phyloP scores from a whole-genome alignment of 2,329 filamentous ascomycete species.

The Colletotrichum spaethianum region DNA sequence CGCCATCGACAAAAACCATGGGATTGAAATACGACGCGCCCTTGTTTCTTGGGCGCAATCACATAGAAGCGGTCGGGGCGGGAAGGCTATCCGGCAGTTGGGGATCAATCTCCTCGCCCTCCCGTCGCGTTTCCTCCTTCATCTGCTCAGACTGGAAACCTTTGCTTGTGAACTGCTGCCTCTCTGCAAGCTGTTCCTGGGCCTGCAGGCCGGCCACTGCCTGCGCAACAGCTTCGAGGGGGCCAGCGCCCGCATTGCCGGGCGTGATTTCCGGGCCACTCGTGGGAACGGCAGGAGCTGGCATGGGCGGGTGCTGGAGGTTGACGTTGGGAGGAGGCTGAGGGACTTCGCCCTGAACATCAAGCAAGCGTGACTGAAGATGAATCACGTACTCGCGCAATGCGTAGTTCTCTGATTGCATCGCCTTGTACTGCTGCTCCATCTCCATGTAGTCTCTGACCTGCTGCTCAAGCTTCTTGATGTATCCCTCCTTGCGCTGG shows the following conservation, averaged over 20 bases:
- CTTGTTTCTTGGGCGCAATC: constrained; percentile 20
- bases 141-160: constrained; percentile 55
- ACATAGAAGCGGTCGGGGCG: constrained; percentile 50
- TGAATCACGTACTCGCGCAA: constrained; percentile 94
- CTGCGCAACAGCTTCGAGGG: constrained; percentile 66
- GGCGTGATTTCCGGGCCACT: constrained; percentile 29
- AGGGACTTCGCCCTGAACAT: constrained; percentile 86
- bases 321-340: constrained; percentile 86
- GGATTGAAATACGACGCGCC: constrained; percentile 35
- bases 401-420: constrained; percentile 91
- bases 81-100: constrained; percentile 62
- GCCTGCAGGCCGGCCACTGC: constrained; percentile 61
- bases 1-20: constrained; percentile 35
- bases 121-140: constrained; percentile 59
- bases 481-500: constrained; percentile 97
- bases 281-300: constrained; percentile 46
- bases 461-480: constrained; percentile 96
- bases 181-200: constrained; percentile 57
- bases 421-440: constrained; percentile 82
- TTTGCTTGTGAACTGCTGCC: constrained; percentile 52
- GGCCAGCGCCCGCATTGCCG: constrained; percentile 47
- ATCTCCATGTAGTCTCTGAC: constrained; percentile 85
- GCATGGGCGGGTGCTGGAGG: constrained; percentile 66
- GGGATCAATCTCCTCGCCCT: constrained; percentile 68
- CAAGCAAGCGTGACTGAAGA: constrained; percentile 88